Evolutionary conservation across 495 filamentous ascomycete genomes (phyloP).

Genomic region (Bacidia gigantensis): DNA sequence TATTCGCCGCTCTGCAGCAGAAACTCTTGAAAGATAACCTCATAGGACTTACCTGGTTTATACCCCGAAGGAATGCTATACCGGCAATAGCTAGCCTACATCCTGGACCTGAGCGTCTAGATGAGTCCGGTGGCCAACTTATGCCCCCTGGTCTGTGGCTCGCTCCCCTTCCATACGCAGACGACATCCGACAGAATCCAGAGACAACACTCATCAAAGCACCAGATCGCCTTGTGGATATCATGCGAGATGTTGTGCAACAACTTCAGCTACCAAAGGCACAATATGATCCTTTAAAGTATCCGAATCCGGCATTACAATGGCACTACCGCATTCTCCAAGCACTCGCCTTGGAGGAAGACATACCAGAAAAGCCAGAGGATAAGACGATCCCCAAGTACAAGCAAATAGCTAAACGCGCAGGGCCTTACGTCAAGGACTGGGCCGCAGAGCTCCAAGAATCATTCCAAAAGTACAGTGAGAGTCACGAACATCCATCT

Average conservation of each 20-base stretch:
- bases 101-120: constrained; percentile 52
- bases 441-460: constrained; percentile 60
- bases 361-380: constrained; percentile 62
- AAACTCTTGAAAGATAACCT: constrained; percentile 68
- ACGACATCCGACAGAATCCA: constrained; percentile 71
- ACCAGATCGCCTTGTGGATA: constrained; percentile 58
- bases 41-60: constrained; percentile 78
- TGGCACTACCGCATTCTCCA: constrained; percentile 97
- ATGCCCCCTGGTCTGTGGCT: constrained; percentile 84
- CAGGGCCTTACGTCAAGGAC: constrained; percentile 59
- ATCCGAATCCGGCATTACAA: constrained; percentile 89
- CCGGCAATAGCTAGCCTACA: constrained; percentile 71
- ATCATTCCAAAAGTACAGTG: constrained; percentile 31
- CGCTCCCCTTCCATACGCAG: constrained; percentile 73
- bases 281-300: constrained; percentile 67
- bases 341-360: constrained; percentile 83
- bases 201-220: constrained; percentile 42
- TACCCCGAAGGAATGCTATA: constrained; percentile 62
- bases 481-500: constrained; percentile 22
- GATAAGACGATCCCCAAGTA: constrained; percentile 81
- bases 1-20: constrained; percentile 81
- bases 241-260: constrained; percentile 67
- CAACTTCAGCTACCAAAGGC: constrained; percentile 85
- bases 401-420: constrained; percentile 72
- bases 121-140: constrained; percentile 51